Evolutionary conservation across 768 basidiomycete species (phyloP).

Genomic region (Suillus decipiens): DNA sequence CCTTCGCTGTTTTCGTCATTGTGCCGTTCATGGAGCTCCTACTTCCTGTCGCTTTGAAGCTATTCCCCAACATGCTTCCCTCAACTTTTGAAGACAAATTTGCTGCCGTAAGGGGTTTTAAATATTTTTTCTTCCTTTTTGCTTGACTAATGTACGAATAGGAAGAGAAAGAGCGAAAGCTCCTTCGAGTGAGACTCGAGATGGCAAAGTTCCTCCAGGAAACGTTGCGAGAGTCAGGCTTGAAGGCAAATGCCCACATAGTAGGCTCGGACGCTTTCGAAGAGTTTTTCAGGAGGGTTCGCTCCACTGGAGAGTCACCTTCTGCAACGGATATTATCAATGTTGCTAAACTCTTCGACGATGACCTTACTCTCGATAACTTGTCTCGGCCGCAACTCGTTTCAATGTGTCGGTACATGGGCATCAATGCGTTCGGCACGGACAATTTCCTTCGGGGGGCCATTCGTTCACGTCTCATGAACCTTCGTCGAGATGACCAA

Average conservation of each 20-base stretch:
- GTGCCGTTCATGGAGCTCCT: constrained; percentile 99
- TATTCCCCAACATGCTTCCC: constrained; percentile 99
- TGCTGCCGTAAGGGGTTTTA: constrained; percentile 63
- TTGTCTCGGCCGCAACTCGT: constrained; percentile 97
- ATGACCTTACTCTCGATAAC: constrained; percentile 97
- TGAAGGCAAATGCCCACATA: constrained; percentile 92
- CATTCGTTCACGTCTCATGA: constrained; percentile 79
- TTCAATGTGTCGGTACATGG: constrained; percentile 98
- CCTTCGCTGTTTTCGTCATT: constrained; percentile 92
- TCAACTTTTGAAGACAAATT: constrained; percentile 98
- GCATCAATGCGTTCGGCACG: constrained; percentile 96
- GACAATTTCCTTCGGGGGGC: constrained; percentile 96
- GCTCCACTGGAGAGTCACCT: constrained; percentile 93
- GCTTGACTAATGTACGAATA: constrained; percentile 31
- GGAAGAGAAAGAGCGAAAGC: constrained; percentile 97
- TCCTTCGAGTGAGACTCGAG: constrained; percentile 90
- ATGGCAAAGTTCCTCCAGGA: constrained; percentile 99
- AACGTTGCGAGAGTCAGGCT: constrained; percentile 90
- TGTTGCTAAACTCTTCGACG: constrained; percentile 96
- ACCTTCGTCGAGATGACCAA: constrained; percentile 91
- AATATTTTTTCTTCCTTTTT: neutral
- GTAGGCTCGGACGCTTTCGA: constrained; percentile 96
- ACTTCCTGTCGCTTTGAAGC: constrained; percentile 91
- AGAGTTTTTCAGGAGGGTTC: constrained; percentile 98
- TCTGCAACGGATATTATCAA: constrained; percentile 87